A percentile compares a stretch with the other conserved stretches of the same genome.
These are phyloP conservation scores for Scleroderma citrinum DNA, from an alignment of 768 basidiomycete genomes.

Conservation along the genomic window DNA sequence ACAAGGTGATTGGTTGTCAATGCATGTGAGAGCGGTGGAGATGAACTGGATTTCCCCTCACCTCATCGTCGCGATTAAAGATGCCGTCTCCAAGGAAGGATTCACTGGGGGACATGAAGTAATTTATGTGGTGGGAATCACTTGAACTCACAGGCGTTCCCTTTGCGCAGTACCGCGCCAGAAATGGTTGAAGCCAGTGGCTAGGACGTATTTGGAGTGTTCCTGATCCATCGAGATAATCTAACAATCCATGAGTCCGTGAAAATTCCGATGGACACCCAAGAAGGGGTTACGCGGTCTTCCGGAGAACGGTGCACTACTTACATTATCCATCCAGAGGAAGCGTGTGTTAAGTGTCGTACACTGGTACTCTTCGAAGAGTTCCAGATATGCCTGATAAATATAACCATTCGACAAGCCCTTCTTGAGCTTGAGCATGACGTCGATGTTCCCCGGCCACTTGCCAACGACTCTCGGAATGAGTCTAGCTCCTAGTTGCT, in stretches of 20 bases:
- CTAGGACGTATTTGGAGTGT: conserved; percentile 56
- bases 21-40: not conserved
- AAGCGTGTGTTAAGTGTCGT: conserved; percentile 66
- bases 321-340: conserved; percentile 63
- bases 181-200: conserved; percentile 62
- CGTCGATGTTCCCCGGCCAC: conserved; percentile 76
- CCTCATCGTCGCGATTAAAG: conserved; percentile 73
- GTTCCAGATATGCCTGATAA: conserved; percentile 54
- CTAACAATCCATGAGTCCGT: conserved; percentile 32
- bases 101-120: conserved; percentile 26
- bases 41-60: conserved; percentile 21
- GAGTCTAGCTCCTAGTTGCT: conserved; percentile 41
- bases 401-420: conserved; percentile 57
- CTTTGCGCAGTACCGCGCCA: conserved; percentile 62
- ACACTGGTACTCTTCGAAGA: conserved; percentile 65
- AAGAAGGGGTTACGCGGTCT: too few relatives aligned
- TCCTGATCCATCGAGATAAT: conserved; percentile 73
- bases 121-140: not conserved
- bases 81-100: conserved; percentile 67
- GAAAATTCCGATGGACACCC: too few relatives aligned
- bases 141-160: conserved; percentile 51
- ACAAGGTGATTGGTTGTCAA: not conserved
- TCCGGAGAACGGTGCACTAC: conserved; percentile 19
- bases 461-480: conserved; percentile 58
- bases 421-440: conserved; percentile 50